phyloP scores from a whole-genome alignment of 192 early-diverging fungal genomes.

The Gryganskiella cystojenkinii region DNA sequence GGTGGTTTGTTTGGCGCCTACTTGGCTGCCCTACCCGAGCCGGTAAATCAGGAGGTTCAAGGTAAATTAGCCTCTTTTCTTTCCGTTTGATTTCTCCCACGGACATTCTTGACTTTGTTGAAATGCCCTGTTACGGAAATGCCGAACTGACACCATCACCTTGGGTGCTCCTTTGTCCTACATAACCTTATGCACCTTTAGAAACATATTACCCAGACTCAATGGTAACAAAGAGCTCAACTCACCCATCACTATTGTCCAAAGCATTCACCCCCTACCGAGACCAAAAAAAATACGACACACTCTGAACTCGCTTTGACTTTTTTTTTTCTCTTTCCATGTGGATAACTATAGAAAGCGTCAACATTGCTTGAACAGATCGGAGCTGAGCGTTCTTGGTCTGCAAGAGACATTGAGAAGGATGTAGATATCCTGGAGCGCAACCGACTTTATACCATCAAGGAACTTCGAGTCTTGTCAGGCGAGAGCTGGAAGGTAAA shows the following conservation, averaged over 20 bases:
- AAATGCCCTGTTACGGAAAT: not conserved
- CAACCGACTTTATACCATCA: slow-evolving; percentile 59
- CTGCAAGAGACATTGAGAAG: slow-evolving; percentile 53
- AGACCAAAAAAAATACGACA: not conserved
- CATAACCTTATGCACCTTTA: not conserved
- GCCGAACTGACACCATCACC: too few relatives aligned
- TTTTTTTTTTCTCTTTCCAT: not conserved
- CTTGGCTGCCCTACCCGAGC: slow-evolving; percentile 27
- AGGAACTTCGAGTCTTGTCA: slow-evolving; percentile 60
- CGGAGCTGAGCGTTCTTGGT: slow-evolving; percentile 61
- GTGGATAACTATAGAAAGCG: slow-evolving; percentile 48
- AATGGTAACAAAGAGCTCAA: slow-evolving; percentile 22
- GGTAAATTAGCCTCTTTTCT: slow-evolving; percentile 15
- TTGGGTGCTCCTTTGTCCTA: not conserved
- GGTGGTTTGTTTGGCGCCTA: slow-evolving; percentile 35
- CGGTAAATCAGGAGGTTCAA: slow-evolving; percentile 2
- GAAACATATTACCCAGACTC: slow-evolving; percentile 41
- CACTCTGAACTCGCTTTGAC: not conserved
- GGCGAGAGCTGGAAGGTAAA: slow-evolving; percentile 64
- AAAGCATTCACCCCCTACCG: not conserved
- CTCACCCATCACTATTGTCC: not conserved
- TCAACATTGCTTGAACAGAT: slow-evolving; percentile 62
- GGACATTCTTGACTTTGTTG: not conserved
- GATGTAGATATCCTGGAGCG: slow-evolving; percentile 55
- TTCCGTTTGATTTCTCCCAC: not conserved